Evolutionary conservation across 2,329 filamentous ascomycete genomes (phyloP).

Genomic region (Talaromyces sp.): DNA sequence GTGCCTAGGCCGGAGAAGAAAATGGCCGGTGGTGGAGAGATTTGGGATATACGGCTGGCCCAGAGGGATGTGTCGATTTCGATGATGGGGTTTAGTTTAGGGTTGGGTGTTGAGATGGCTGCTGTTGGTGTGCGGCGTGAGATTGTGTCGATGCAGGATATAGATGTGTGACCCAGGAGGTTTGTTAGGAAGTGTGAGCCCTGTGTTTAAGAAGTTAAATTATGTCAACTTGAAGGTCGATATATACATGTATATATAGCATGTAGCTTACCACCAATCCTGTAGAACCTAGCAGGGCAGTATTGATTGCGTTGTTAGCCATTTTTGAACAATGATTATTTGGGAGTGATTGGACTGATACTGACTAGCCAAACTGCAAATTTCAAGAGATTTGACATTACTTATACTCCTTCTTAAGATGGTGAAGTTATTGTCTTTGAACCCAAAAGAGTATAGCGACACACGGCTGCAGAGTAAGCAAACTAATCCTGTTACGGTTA

Average conservation of each 20-base stretch:
- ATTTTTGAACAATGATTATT: constrained; percentile 25
- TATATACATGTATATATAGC: neutral
- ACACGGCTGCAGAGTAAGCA: neutral
- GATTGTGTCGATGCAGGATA: constrained; percentile 45
- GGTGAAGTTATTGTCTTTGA: neutral
- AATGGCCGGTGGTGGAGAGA: constrained; percentile 57
- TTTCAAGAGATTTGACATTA: neutral
- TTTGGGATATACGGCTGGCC: constrained; percentile 56
- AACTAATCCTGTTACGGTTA: neutral
- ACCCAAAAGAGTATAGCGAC: neutral
- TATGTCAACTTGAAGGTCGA: neutral
- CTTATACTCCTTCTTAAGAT: neutral
- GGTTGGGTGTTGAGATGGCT: constrained; percentile 48
- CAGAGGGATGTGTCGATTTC: constrained; percentile 68
- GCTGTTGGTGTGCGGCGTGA: constrained; percentile 43
- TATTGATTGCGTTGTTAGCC: constrained; percentile 32
- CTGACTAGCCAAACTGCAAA: neutral
- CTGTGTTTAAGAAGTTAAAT: constrained; percentile 35
- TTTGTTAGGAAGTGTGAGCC: constrained; percentile 70
- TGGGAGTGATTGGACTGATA: neutral
- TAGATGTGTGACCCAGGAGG: constrained; percentile 39
- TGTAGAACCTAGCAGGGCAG: constrained; percentile 46
- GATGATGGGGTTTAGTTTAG: constrained; percentile 64
- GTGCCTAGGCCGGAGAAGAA: constrained; percentile 80
- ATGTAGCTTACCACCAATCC: constrained; percentile 47